phyloP scores from a whole-genome alignment of 2,329 filamentous ascomycete species.

The Sclerotinia spermophila region DNA sequence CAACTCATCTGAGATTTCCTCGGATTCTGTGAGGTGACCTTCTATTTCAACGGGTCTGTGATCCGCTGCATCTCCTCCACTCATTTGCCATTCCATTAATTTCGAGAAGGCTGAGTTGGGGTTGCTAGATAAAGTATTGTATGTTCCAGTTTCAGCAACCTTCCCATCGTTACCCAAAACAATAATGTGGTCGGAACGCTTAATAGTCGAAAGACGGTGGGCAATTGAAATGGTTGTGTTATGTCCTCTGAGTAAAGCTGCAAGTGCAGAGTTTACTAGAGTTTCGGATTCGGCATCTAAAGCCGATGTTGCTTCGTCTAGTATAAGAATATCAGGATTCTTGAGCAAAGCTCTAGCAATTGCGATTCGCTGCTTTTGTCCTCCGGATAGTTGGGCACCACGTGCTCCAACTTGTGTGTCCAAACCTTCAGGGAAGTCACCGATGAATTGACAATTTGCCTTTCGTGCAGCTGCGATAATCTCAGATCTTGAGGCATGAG shows the following conservation, averaged over 20 bases:
- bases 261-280: conserved; percentile 86
- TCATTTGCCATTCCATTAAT: conserved; percentile 99
- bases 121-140: conserved; percentile 68
- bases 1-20: conserved; percentile 21
- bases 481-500: conserved; percentile 70
- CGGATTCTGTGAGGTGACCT: conserved; percentile 31
- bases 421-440: conserved; percentile 91
- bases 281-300: conserved; percentile 96
- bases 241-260: conserved; percentile 73
- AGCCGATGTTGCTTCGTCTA: conserved; percentile 94
- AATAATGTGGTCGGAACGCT: conserved; percentile 90
- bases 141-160: conserved; percentile 88
- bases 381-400: conserved; percentile 89
- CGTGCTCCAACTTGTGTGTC: conserved; percentile 91
- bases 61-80: conserved; percentile 64
- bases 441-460: conserved; percentile 95
- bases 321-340: conserved; percentile 91
- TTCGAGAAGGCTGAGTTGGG: conserved; percentile 83
- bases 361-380: conserved; percentile 96
- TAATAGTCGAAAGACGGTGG: conserved; percentile 92
- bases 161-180: conserved; percentile 82
- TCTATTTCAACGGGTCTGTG: conserved; percentile 33
- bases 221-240: conserved; percentile 98
- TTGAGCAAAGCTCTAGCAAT: conserved; percentile 94
- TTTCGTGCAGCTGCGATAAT: conserved; percentile 84